Conservation (phyloP, 140 eudicot genomes). For the Eryngium alpinum region DNA sequence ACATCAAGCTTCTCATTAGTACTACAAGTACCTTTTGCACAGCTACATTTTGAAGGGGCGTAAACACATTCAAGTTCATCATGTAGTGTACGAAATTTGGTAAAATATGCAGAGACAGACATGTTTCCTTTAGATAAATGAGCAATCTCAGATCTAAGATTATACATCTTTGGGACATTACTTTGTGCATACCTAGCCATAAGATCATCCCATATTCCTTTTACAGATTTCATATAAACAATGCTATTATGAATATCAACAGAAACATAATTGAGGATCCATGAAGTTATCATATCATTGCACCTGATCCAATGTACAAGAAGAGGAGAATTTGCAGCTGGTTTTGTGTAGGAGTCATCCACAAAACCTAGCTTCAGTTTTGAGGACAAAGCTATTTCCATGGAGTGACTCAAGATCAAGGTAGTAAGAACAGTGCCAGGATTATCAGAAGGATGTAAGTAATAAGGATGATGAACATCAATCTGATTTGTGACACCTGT, state of each 20-base stretch:
- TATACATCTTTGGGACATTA: neutral
- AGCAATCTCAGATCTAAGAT: neutral
- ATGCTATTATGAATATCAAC: neutral
- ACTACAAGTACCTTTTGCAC: neutral
- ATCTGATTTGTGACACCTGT: too few species aligned
- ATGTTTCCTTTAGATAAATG: neutral
- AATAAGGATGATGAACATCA: neutral
- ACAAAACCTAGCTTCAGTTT: too few species aligned
- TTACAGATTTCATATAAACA: neutral
- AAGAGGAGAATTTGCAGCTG: too few species aligned
- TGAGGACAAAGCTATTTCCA: too few species aligned
- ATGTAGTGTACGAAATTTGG: neutral
- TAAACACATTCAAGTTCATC: neutral
- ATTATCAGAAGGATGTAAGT: neutral
- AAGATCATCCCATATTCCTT: neutral
- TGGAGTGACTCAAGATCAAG: too few species aligned
- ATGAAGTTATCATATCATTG: neutral
- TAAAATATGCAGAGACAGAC: neutral
- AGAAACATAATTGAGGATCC: neutral
- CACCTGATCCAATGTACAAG: too few species aligned
- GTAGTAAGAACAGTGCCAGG: neutral
- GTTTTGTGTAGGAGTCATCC: too few species aligned
- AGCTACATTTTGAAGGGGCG: neutral
- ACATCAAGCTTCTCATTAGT: neutral
- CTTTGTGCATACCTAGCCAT: neutral